phyloP scores from a whole-genome alignment of 169 alveolate genomes.

The Cryptosporidium ubiquitum region DNA sequence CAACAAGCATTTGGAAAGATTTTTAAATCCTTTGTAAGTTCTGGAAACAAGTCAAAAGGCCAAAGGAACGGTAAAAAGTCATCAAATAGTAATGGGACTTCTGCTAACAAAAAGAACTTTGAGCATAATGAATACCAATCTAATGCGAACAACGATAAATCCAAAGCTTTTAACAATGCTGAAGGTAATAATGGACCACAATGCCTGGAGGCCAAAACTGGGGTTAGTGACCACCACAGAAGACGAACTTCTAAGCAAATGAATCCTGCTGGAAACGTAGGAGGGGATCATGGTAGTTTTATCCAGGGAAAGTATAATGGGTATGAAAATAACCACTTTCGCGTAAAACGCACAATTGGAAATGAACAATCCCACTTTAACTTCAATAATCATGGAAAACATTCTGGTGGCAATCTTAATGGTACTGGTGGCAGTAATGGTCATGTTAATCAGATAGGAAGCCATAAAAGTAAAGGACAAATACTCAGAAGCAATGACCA shows the following conservation, averaged over 20 bases:
- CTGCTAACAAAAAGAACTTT: background rate
- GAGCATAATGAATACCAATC: background rate
- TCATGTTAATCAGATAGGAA: background rate
- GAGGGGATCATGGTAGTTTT: background rate
- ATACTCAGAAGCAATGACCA: background rate
- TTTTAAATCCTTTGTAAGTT: background rate
- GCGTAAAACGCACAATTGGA: background rate
- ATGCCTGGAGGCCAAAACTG: background rate
- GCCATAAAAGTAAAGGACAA: background rate
- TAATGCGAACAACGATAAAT: background rate
- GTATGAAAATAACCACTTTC: background rate
- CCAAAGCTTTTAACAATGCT: background rate
- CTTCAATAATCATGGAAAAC: background rate
- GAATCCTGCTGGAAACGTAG: too few species aligned
- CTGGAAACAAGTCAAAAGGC: background rate
- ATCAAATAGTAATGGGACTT: background rate
- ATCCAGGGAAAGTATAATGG: background rate
- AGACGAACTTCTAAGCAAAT: background rate
- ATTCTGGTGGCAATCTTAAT: background rate
- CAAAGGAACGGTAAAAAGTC: conserved; percentile 6
- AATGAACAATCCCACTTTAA: background rate
- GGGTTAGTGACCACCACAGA: background rate
- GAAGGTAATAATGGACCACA: background rate
- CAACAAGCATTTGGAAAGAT: background rate
- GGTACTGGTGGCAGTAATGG: background rate